phyloP scores from a whole-genome alignment of 208 protist species.

The Trypanosomatidae sp. region DNA sequence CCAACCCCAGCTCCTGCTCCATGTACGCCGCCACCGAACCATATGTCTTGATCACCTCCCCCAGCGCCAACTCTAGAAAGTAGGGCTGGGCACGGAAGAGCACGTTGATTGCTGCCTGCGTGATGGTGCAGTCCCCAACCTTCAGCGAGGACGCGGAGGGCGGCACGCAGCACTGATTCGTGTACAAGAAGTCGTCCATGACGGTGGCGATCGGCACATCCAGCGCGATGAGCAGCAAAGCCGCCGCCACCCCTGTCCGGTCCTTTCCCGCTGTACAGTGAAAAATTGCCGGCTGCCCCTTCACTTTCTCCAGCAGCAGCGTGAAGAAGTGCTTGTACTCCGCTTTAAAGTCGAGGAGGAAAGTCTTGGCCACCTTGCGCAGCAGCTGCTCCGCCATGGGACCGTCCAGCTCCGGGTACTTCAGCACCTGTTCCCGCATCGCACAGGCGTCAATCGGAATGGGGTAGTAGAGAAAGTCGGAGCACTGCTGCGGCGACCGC shows the following conservation, averaged over 20 bases:
- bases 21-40: slow-evolving; percentile 30
- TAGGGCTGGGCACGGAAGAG: too few species aligned
- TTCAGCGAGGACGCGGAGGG: slow-evolving; percentile 4
- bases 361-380: slow-evolving; percentile 3
- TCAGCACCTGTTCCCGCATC: slow-evolving; percentile 2
- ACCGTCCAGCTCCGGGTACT: slow-evolving; percentile 5
- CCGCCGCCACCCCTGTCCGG: slow-evolving; percentile 42
- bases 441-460: slow-evolving; percentile 29
- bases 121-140: slow-evolving; percentile 11
- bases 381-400: slow-evolving; percentile 4
- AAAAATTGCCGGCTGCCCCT: slow-evolving; percentile 32
- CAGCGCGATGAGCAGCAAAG: slow-evolving; percentile 39
- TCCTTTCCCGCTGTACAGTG: slow-evolving; percentile 60
- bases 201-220: slow-evolving; percentile 31
- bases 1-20: slow-evolving; percentile 36
- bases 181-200: slow-evolving; percentile 42
- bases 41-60: too few species aligned
- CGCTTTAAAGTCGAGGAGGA: slow-evolving; percentile 36
- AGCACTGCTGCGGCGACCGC: slow-evolving; percentile 7
- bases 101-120: too few species aligned
- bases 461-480: slow-evolving; percentile 10
- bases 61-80: too few species aligned
- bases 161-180: slow-evolving; percentile 24
- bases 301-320: slow-evolving; percentile 23
- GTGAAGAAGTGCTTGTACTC: slow-evolving; percentile 24